Percentiles rank a stretch among this genome's conserved stretches.
Evolutionary conservation across 208 protist species (phyloP).

Genomic region (Crithidia fasciculata): DNA sequence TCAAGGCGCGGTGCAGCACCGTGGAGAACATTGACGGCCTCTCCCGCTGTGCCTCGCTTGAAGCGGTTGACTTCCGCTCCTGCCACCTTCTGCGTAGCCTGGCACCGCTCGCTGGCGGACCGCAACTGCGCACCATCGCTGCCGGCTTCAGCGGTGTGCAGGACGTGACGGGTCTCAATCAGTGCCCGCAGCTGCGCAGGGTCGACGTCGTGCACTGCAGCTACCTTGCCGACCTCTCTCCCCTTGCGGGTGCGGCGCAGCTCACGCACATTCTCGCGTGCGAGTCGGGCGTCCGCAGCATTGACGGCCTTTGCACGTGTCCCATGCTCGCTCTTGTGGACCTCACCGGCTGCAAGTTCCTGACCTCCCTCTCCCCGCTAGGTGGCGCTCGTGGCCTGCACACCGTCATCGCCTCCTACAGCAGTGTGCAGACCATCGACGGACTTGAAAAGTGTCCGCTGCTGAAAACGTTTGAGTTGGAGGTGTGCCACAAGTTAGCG

Average conservation of each 20-base stretch:
- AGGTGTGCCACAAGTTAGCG: constrained; percentile 4
- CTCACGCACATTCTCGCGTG: constrained; percentile 3
- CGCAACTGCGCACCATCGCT: constrained; percentile 1
- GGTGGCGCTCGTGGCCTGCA: constrained; percentile 4
- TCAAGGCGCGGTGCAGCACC: constrained; percentile 8
- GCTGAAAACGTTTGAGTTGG: not conserved
- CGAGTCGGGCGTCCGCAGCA: not conserved
- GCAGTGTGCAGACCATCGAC: constrained; percentile 5
- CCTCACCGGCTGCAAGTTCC: constrained; percentile 2
- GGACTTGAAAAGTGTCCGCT: not conserved
- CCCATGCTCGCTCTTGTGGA: constrained; percentile 2
- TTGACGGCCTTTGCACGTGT: not conserved
- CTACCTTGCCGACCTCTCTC: not conserved
- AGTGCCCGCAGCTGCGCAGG: not conserved
- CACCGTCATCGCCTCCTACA: constrained; percentile 12
- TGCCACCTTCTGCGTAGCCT: not conserved
- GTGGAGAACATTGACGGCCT: constrained; percentile 9
- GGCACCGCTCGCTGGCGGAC: constrained; percentile 8
- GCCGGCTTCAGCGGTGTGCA: not conserved
- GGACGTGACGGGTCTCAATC: not conserved
- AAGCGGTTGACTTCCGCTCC: not conserved
- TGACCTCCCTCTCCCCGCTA: not conserved
- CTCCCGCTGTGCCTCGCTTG: not conserved
- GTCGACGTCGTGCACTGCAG: constrained; percentile 9
- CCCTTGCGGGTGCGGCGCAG: constrained; percentile 7